These are phyloP conservation scores for Rheum nobile DNA, from an alignment of 148 eudicot genomes.

Conservation along the genomic window DNA sequence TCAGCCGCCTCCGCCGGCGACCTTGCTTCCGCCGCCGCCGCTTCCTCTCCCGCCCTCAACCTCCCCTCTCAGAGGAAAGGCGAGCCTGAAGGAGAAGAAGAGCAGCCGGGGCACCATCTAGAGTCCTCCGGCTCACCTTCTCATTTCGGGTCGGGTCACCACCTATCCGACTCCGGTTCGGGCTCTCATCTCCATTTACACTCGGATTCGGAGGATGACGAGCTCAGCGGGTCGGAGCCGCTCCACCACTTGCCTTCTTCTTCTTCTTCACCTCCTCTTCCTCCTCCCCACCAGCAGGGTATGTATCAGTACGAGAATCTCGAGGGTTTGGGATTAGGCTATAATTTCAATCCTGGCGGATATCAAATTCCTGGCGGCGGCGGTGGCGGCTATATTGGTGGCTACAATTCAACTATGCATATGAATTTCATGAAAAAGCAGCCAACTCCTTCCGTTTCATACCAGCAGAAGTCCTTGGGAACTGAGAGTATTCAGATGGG, in stretches of 20 bases:
- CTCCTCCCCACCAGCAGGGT: constrained; percentile 10
- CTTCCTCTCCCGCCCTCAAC: constrained; percentile 29
- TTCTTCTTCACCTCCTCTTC: constrained; percentile 8
- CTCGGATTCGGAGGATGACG: constrained; percentile 29
- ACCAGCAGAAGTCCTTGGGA: constrained; percentile 46
- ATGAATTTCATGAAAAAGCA: constrained; percentile 69
- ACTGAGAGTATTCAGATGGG: constrained; percentile 38
- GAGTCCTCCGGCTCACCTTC: background rate
- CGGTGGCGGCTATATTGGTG: constrained; percentile 11
- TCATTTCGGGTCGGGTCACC: constrained; percentile 14
- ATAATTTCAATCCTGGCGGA: background rate
- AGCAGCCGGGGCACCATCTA: background rate
- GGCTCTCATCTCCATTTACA: constrained; percentile 58
- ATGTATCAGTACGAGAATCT: constrained; percentile 8
- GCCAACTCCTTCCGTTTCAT: constrained; percentile 51
- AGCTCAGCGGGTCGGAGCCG: background rate
- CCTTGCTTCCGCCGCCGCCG: background rate
- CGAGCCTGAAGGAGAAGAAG: constrained; percentile 10
- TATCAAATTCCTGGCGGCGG: constrained; percentile 12
- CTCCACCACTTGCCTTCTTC: constrained; percentile 21
- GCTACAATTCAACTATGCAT: constrained; percentile 22
- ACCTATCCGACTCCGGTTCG: constrained; percentile 30
- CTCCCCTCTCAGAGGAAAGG: constrained; percentile 27
- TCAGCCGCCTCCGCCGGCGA: constrained; percentile 12
- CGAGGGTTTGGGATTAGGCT: constrained; percentile 11